Percentiles rank a stretch among this genome's conserved stretches.
Evolutionary conservation across 169 alveolate genomes (phyloP).

Genomic region (Plasmodium vivax): DNA sequence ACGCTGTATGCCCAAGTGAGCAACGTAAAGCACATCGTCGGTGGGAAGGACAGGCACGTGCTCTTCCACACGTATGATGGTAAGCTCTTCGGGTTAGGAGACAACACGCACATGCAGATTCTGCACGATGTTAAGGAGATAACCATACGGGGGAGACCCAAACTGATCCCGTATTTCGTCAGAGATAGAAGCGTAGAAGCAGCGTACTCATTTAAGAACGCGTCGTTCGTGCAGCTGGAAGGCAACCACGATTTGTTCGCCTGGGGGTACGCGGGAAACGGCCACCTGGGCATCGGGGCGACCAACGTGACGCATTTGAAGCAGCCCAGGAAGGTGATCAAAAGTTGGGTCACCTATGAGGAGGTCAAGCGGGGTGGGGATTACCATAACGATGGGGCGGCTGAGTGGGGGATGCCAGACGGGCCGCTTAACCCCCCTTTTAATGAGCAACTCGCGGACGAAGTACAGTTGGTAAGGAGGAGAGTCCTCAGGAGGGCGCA

Average conservation of each 20-base stretch:
- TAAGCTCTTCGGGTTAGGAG: conserved; percentile 53
- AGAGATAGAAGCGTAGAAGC: conserved; percentile 42
- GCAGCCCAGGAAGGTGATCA: conserved; percentile 78
- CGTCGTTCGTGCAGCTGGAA: background rate
- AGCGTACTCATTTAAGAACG: conserved; percentile 3
- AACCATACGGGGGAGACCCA: conserved; percentile 35
- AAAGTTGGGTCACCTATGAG: conserved; percentile 34
- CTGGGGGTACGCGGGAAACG: conserved; percentile 81
- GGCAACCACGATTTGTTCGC: conserved; percentile 77
- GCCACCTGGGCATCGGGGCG: conserved; percentile 80
- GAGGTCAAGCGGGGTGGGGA: background rate
- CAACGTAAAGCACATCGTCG: conserved; percentile 51
- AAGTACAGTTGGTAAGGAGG: conserved; percentile 8
- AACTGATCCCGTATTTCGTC: conserved; percentile 70
- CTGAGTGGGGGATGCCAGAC: background rate
- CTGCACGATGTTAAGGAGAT: conserved; percentile 28
- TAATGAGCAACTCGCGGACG: background rate
- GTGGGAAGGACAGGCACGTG: conserved; percentile 21
- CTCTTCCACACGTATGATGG: conserved; percentile 39
- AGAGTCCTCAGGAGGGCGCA: background rate
- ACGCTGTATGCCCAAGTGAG: conserved; percentile 68
- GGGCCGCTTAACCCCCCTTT: background rate
- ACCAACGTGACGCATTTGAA: conserved; percentile 69
- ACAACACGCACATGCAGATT: conserved; percentile 73
- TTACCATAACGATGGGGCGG: background rate